A percentile compares a stretch with the other conserved stretches of the same genome.
Conservation (phyloP, 2,329 filamentous ascomycete species). For the Neocatenulostroma microsporum region DNA sequence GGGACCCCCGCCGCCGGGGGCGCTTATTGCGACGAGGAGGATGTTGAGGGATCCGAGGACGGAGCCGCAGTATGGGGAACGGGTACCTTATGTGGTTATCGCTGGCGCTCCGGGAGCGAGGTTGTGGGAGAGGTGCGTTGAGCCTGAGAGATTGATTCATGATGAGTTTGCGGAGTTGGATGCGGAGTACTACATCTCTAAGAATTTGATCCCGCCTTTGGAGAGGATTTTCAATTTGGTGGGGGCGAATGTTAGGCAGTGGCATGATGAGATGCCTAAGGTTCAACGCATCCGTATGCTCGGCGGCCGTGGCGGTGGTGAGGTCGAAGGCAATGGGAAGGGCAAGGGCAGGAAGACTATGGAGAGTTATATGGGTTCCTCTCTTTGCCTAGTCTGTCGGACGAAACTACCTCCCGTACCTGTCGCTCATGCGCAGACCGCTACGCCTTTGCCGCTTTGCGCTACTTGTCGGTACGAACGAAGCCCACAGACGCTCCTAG, state of each 20-base stretch:
- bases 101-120: slow-evolving; percentile 78
- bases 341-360: slow-evolving; percentile 55
- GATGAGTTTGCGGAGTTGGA: slow-evolving; percentile 76
- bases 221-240: slow-evolving; percentile 96
- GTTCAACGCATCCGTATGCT: slow-evolving; percentile 65
- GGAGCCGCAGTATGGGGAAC: slow-evolving; percentile 91
- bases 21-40: slow-evolving; percentile 73
- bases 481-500: slow-evolving; percentile 55
- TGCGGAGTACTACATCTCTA: slow-evolving; percentile 92
- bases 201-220: slow-evolving; percentile 89
- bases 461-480: slow-evolving; percentile 42
- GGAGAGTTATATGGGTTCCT: slow-evolving; percentile 85
- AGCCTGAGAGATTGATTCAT: slow-evolving; percentile 71
- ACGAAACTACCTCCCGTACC: slow-evolving; percentile 45
- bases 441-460: slow-evolving; percentile 47
- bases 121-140: slow-evolving; percentile 81
- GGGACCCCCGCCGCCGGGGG: slow-evolving; percentile 74
- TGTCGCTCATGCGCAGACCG: slow-evolving; percentile 13
- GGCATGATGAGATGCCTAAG: slow-evolving; percentile 97
- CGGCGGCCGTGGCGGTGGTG: slow-evolving; percentile 22
- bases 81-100: slow-evolving; percentile 89
- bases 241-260: slow-evolving; percentile 78
- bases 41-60: slow-evolving; percentile 81
- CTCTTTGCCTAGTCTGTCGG: slow-evolving; percentile 70
- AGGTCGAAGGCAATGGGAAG: slow-evolving; percentile 10